Base-by-base conservation (phyloP, 2,329 filamentous ascomycete species). In the Gaeumannomyces tritici region DNA sequence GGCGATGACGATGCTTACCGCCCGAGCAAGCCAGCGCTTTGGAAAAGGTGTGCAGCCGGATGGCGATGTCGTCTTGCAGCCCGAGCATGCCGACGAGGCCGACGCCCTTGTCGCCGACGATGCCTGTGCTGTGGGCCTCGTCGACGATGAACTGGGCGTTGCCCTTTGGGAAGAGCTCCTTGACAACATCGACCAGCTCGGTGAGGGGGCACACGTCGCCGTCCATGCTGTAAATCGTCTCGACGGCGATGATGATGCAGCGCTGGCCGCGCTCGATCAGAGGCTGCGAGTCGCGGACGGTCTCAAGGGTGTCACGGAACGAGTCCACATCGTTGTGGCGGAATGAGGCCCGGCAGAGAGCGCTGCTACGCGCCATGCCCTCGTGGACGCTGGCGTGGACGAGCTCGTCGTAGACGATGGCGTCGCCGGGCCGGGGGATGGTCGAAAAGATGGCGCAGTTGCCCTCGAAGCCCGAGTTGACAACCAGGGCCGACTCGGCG, bases 221-320 rank as follows among this genome's bases (percentile, higher is more conserved):
- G 61, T 93, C 90, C 90, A 95, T 95, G 71, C 89, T 92, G 72
- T 95, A 93, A 0, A 91, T 77, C 0, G 82, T 83, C 67, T 91
- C 89, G 0, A 90, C 78, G 0, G 84, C 84, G 21, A 91, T 72
- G 66, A 91, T 89, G 3, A 91, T 79, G 65, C 83, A 86, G 0
- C 70, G 70, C 1, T 69, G 63, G 0, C 82, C 81, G 0, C n/a
- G n/a, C n/a, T n/a, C n/a, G 65, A 60, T n/a, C n/a, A n/a, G n/a
- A n/a, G n/a, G n/a, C n/a, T n/a, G n/a, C n/a, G n/a, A n/a, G n/a
- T n/a, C n/a, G n/a, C n/a, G n/a, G n/a, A n/a, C n/a, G n/a, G n/a
- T n/a, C n/a, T n/a, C n/a, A n/a, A n/a, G n/a, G n/a, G n/a, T n/a
- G n/a, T n/a, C n/a, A n/a, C n/a, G n/a, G n/a, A n/a, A n/a, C n/a